Percentiles rank a stretch among this genome's conserved stretches.
Evolutionary conservation across 495 filamentous ascomycete genomes (phyloP).

Genomic region (Podospora pseudoanserina): DNA sequence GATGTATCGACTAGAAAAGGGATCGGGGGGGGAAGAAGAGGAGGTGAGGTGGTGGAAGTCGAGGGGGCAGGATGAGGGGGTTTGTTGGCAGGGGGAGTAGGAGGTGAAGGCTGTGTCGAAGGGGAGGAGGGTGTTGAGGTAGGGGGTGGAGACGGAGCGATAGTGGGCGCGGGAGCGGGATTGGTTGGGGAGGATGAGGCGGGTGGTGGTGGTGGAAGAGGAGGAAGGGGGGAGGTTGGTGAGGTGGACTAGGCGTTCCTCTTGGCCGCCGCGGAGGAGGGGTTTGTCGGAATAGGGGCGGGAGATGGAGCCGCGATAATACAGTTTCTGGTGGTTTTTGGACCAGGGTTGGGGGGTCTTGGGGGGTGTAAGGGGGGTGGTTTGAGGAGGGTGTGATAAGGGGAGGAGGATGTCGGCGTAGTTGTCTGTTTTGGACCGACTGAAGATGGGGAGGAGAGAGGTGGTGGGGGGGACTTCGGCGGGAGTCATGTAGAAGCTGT

Average conservation of each 20-base stretch:
- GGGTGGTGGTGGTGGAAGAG: slow-evolving; percentile 23
- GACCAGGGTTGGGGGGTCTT: slow-evolving; percentile 36
- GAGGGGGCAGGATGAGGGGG: background rate
- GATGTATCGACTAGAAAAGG: slow-evolving; percentile 48
- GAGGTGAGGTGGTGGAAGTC: background rate
- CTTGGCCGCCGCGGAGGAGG: slow-evolving; percentile 39
- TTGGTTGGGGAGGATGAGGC: slow-evolving; percentile 38
- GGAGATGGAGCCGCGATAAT: slow-evolving; percentile 58
- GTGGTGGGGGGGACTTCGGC: slow-evolving; percentile 59
- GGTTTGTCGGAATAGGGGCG: slow-evolving; percentile 30
- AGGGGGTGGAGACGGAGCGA: slow-evolving; percentile 28
- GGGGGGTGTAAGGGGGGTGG: background rate
- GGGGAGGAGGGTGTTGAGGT: slow-evolving; percentile 37
- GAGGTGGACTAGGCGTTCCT: slow-evolving; percentile 61
- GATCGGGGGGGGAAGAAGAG: slow-evolving; percentile 5
- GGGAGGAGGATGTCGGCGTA: slow-evolving; percentile 77
- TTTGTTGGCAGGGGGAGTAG: slow-evolving; percentile 42
- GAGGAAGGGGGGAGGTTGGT: slow-evolving; percentile 48
- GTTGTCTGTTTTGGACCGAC: slow-evolving; percentile 62
- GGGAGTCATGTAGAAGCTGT: slow-evolving; percentile 66
- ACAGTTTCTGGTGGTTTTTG: slow-evolving; percentile 51
- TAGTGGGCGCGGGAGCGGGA: slow-evolving; percentile 28
- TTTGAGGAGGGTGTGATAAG: slow-evolving; percentile 51
- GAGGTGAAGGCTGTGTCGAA: slow-evolving; percentile 47
- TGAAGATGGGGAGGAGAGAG: slow-evolving; percentile 69